Evolutionary conservation across 768 basidiomycete genomes (phyloP), one percentile per base, ranked within the genome.

Genomic region (Lentinula edodes): DNA sequence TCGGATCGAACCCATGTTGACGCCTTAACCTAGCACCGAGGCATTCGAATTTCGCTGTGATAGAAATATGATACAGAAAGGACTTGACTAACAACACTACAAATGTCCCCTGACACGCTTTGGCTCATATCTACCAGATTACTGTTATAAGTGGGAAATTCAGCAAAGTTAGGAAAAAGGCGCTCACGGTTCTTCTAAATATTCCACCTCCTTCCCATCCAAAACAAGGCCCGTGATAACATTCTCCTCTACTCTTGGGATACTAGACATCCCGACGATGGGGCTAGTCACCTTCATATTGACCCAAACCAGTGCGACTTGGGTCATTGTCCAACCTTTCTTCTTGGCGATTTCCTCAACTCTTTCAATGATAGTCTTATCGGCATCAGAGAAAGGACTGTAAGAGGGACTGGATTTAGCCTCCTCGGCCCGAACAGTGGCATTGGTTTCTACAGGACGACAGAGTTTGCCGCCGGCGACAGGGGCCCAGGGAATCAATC

Each of bases 401-500:
- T 48, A 48, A 12, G 46, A 20, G n/a, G 43, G 36, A 12, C 23
- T 51, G 5, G 45, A 36, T 35, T 52, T 60, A 12, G 34, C 12
- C n/a, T n/a, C n/a, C 18, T 52, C 50, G 8, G 34, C 38, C 23
- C 59, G 59, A 20, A 28, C 16, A n/a, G 50, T 52, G 4, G 32
- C 48, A 36, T 52, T 20, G 18, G 10, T 36, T 16, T 48, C 46
- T 20, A 52, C 39, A n/a, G 59, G 59, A 41, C 59, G 59, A 28
- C 39, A 46, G 16, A 60, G 59, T 39, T n/a, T 34, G 6, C 59
- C 59, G 9, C 34, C 51, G 3, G 59, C 59, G 8, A 83, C 70
- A 6, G 81, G 80, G 0, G 72, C 68, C 76, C 78, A 81, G 0
- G 82, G 77, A 46, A 84, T 79, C 38, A 76, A 65, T 1, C 80